These are phyloP conservation scores for Solanum stenotomum DNA, from an alignment of 257 asterid genomes.

Conservation along the genomic window DNA sequence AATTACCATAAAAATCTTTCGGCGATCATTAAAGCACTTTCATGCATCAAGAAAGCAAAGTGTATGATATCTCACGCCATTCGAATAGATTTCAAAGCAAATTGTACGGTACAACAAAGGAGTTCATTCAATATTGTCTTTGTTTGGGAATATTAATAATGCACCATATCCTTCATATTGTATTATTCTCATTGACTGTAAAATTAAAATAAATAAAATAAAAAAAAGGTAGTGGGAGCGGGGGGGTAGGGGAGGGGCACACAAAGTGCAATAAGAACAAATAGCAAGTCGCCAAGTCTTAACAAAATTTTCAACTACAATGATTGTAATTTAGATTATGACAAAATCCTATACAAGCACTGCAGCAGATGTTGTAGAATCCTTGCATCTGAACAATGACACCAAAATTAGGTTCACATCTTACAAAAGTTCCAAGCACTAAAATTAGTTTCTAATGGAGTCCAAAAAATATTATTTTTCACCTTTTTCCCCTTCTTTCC, in stretches of 20 bases:
- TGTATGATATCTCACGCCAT: background rate
- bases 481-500: background rate
- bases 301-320: conserved; percentile 6
- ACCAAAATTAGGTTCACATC: conserved; percentile 5
- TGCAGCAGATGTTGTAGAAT: background rate
- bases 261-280: background rate
- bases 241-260: no score
- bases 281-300: background rate
- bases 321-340: background rate
- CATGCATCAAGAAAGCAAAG: background rate
- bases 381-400: conserved; percentile 4
- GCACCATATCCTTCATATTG: no score
- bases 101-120: rapidly evolving
- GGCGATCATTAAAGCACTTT: background rate
- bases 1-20: background rate
- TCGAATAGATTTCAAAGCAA: background rate
- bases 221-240: no score
- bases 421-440: conserved; percentile 5
- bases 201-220: background rate
- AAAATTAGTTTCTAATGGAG: conserved; percentile 1
- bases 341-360: background rate
- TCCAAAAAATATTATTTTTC: background rate
- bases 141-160: no score
- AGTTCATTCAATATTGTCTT: no score
- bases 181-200: background rate